Base-by-base conservation (phyloP, 306 rosid species). In the Trifolium dubium region DNA sequence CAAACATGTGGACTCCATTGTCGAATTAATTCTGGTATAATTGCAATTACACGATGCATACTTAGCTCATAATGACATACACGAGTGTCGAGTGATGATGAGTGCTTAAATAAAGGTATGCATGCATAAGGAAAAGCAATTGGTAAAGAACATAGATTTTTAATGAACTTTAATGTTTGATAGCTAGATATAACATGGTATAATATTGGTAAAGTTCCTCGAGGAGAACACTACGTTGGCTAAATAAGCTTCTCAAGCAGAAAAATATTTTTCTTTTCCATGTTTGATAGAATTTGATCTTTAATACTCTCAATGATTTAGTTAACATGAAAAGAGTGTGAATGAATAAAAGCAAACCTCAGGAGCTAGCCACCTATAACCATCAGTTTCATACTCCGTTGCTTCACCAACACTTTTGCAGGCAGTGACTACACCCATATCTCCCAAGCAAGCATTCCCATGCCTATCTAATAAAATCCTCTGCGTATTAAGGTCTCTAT, bases 361-460 rank as follows among this genome's bases (percentile, higher is more conserved):
- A 0, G 97, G 97, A 83, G 99, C 99, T 31, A 94, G 86, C 99
- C 97, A 94, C 35, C 93, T 85, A 65, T 88, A 94, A 59, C 99
- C 99, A 83, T 94, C 97, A 43, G 95, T 94, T 87, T 94, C 99
- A 32, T 92, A 94, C 81, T 94, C 97, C 82, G 78, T 84, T 74
- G 88, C 96, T 69, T 94, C 97, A 2, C 96, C 96, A 77, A 79
- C 83, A 77, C 85, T 85, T 66, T 89, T 85, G 88, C 99, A 92
- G 35, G 92, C 96, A 68, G 95, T 85, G 53, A 94, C 86, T 4
- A 94, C 77, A 47, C 99, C 99, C 88, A 92, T 86, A 75, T 94
- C 96, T 35, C 95, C 97, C 74, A 94, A 84, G 88, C 93, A 89
- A 76, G 93, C 91, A 85, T 92, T 94, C 4, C 99, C 95, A 40